Base-by-base conservation (phyloP, 768 basidiomycete species). In the Tylopilus subfusipes region DNA sequence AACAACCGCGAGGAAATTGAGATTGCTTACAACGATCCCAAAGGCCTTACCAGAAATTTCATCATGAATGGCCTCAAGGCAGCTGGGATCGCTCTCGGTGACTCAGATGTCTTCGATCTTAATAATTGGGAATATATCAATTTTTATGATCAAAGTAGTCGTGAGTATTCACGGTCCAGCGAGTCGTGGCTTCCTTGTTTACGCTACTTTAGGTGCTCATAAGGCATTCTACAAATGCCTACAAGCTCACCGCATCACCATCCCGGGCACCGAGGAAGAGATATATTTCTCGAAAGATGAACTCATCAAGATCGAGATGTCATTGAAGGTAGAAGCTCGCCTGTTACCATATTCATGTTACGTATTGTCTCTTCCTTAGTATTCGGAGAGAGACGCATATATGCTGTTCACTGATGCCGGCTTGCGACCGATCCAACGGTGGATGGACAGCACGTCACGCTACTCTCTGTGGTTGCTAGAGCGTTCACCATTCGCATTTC, bases 381-480 rank as follows among this genome's bases (percentile, higher is more conserved):
- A 88, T 67, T 92, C 93, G 0, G 83, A 86, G 27, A 65, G 60
- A 5, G 93, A 95, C 60, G 82, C 82, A 0, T 78, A 81, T 53
- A 67, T 73, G 0, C 76, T 98, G 29, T 97, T 98, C 67, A 68
- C 81, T 0, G 75, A 83, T 24, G 81, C 86, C 6, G 83, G 90
- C 52, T 75, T 99, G n/a, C 82, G 95, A 5, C 84, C 91, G 7
- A 77, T 98, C 43, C 83, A 92, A 60, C 81, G 86, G 29, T 99
- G 94, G 96, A 83, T 76, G 36, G 93, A 96, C 63, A 77, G 76
- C 47, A 74, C 79, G 27, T 73, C 78, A 22, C 80, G 79, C 44
- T 96, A 94, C 68, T 88, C 90, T 2, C 74, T 98, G 27, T 98
- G 92, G 90, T 80, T 98, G 10, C 78, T 98, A 40, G 93, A 98